phyloP scores from a whole-genome alignment of 345 rosid species.

The Euphorbia peplus region DNA sequence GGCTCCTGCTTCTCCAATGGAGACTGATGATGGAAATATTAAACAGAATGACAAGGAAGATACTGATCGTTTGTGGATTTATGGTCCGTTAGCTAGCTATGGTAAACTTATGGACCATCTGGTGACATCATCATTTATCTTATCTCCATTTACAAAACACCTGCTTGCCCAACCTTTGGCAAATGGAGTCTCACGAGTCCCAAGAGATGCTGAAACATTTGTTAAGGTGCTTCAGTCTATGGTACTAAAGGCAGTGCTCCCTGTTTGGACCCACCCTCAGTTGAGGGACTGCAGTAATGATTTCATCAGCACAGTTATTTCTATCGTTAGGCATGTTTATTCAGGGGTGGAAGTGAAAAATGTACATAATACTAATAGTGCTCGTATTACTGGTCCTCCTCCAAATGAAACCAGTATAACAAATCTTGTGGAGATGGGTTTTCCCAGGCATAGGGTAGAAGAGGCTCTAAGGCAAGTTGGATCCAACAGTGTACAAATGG shows the following conservation, averaged over 20 bases:
- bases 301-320: conserved; percentile 67
- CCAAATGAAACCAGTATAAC: conserved; percentile 81
- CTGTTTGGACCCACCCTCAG: conserved; percentile 86
- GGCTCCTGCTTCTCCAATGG: conserved; percentile 80
- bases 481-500: conserved; percentile 89
- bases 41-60: conserved; percentile 69
- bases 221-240: conserved; percentile 89
- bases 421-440: conserved; percentile 97
- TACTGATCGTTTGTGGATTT: conserved; percentile 79
- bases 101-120: conserved; percentile 93
- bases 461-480: conserved; percentile 95
- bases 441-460: conserved; percentile 88
- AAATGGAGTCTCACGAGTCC: conserved; percentile 61
- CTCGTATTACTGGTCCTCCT: conserved; percentile 80
- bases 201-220: conserved; percentile 84
- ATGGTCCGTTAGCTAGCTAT: conserved; percentile 87
- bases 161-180: conserved; percentile 72
- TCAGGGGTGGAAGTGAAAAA: conserved; percentile 92
- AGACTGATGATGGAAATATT: conserved; percentile 64
- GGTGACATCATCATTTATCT: conserved; percentile 80
- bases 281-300: conserved; percentile 78
- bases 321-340: conserved; percentile 80
- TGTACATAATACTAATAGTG: conserved; percentile 41
- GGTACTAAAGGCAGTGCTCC: conserved; percentile 88
- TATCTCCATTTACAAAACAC: conserved; percentile 85